Conservation (phyloP, 2,329 filamentous ascomycete genomes). For the Teratosphaeria epicoccoides region DNA sequence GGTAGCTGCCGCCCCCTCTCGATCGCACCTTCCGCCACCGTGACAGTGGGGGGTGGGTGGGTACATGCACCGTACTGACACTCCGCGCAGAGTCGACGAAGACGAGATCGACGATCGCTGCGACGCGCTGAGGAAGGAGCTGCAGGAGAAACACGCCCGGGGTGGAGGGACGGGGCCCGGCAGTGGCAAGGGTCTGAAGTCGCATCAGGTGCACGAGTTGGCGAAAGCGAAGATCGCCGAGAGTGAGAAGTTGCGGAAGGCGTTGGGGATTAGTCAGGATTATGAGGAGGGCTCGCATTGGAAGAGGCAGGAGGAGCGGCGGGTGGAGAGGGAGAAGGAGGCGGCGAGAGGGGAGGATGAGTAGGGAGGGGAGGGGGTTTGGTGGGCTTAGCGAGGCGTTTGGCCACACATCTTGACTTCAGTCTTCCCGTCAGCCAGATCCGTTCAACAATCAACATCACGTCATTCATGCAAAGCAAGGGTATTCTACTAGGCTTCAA, state of each 20-base stretch:
- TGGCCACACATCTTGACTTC: too few relatives aligned
- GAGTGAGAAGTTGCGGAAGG: constrained; percentile 75
- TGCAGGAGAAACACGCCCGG: constrained; percentile 47
- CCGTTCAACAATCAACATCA: too few relatives aligned
- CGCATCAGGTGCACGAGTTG: constrained; percentile 90
- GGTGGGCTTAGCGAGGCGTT: too few relatives aligned
- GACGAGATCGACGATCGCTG: constrained; percentile 80
- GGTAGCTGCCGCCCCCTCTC: constrained; percentile 36
- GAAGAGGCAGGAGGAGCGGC: constrained; percentile 68
- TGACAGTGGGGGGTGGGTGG: not conserved
- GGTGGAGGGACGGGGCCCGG: constrained; percentile 31
- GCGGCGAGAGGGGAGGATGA: not conserved
- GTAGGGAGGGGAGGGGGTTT: too few relatives aligned
- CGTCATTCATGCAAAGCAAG: too few relatives aligned
- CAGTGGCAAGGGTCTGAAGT: constrained; percentile 57
- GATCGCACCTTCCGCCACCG: not conserved
- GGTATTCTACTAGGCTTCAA: not conserved
- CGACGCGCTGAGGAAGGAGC: constrained; percentile 53
- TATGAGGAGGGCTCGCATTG: constrained; percentile 82
- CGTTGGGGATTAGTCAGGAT: constrained; percentile 74
- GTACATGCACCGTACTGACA: not conserved
- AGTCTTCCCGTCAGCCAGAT: too few relatives aligned
- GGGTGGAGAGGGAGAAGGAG: constrained; percentile 17
- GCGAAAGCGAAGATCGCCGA: constrained; percentile 94
- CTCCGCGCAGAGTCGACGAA: constrained; percentile 57